Percentiles rank a stretch among this genome's conserved stretches.
phyloP scores from a whole-genome alignment of 2,329 filamentous ascomycete species.

The Fusarium tuaranense region DNA sequence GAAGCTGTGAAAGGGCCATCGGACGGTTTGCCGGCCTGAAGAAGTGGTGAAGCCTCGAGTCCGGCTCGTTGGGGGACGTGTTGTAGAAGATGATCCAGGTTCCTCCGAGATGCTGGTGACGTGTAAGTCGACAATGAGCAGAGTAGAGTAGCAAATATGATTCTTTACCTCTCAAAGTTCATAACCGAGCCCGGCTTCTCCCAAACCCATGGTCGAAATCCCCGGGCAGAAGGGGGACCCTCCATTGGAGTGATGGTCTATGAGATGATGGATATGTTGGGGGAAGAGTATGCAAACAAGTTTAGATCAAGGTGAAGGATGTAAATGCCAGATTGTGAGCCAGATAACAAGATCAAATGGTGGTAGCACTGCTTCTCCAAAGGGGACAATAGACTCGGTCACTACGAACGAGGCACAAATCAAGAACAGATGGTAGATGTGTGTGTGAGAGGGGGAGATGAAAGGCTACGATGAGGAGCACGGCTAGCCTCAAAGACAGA shows the following conservation, averaged over 20 bases:
- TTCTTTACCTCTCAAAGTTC: constrained; percentile 42
- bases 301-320: constrained; percentile 20
- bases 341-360: constrained; percentile 18
- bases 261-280: constrained; percentile 12
- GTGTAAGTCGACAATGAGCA: constrained; percentile 16
- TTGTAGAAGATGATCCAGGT: constrained; percentile 31
- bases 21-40: constrained; percentile 42
- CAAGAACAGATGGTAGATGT: constrained; percentile 8
- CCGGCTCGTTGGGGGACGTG: constrained; percentile 34
- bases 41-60: constrained; percentile 44
- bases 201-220: constrained; percentile 37
- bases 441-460: background rate
- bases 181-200: constrained; percentile 40
- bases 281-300: constrained; percentile 11
- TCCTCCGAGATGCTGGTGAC: constrained; percentile 41
- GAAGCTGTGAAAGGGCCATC: constrained; percentile 46
- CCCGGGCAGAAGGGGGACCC: constrained; percentile 40
- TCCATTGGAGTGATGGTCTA: constrained; percentile 35
- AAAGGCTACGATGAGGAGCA: constrained; percentile 40
- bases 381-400: constrained; percentile 22
- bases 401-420: constrained; percentile 25
- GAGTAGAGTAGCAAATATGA: background rate
- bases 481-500: constrained; percentile 39
- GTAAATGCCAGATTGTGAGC: constrained; percentile 13
- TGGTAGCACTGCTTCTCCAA: constrained; percentile 37